Base-by-base conservation (phyloP, 768 basidiomycete species). In the Leccinum disarticulatum region DNA sequence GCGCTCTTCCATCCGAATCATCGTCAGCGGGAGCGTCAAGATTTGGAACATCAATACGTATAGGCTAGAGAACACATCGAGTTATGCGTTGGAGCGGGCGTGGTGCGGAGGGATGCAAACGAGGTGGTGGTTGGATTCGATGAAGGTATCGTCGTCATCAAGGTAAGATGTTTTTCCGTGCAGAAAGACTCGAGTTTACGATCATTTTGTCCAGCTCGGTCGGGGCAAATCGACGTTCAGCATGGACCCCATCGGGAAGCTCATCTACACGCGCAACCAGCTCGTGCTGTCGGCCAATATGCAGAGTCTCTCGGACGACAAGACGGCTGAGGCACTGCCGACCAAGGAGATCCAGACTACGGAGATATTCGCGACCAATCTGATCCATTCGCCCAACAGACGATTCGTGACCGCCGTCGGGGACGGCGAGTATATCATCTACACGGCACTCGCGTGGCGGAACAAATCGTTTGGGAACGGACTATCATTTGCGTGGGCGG, bases 11-110 rank as follows among this genome's bases (percentile, higher is more conserved):
- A 98, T 70, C 94, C 94, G 27, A 94, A 92, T 99, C 66, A 93
- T 98, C 71, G 62, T 90, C 69, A 95, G 92, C 60, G 97, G 97
- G 51, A 94, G 94, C 1, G 79, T 99, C 72, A 99, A 98, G 78
- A 86, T 99, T 60, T 99, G 97, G 97, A 96, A 98, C 70, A 90
- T 91, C 50, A 90, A 90, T 6, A 98, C 97, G 1, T 99, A 98
- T 73, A 80, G 96, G 11, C 79, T 99, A 43, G 97, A 98, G 76
- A 98, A 95, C 71, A 98, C 97, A 4, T 78, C 98, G 52, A 95
- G 87, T 74, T 99, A 98, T 69, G 93, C 92, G 1, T 77, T 99
- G 54, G 97, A 98, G 77, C 84, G 96, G 30, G 92, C 93, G 8
- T 99, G 97, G 97, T 98, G 94, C 84, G 87, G 38, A 90, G 81